Conservation (phyloP, 768 basidiomycete species). For the Russula compacta region DNA sequence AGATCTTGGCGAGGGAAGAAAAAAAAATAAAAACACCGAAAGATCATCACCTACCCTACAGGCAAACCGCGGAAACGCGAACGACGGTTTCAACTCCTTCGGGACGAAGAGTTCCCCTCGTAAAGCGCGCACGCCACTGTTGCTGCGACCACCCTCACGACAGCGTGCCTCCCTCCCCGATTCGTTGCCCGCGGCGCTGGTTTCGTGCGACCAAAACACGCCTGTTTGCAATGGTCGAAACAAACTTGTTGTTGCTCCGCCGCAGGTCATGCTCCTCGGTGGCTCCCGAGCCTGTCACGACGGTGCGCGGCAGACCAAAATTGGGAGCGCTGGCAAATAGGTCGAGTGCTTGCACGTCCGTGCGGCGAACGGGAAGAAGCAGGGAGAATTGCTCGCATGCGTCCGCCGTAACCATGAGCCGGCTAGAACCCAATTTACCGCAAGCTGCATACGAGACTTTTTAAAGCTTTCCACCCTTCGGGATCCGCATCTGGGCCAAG, state of each 20-base stretch:
- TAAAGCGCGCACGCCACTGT: conserved; percentile 29
- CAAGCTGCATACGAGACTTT: conserved; percentile 28
- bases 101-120: conserved; percentile 46
- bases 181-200: conserved; percentile 21
- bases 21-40: background rate
- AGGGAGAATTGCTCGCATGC: conserved; percentile 45
- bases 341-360: conserved; percentile 42
- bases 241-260: conserved; percentile 41
- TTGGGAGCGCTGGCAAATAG: conserved; percentile 35
- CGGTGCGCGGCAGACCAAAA: conserved; percentile 37
- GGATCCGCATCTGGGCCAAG: conserved; percentile 34
- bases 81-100: conserved; percentile 35
- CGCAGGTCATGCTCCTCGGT: conserved; percentile 20
- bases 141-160: background rate
- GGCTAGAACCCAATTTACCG: conserved; percentile 23
- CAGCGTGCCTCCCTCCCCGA: background rate
- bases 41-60: conserved; percentile 36
- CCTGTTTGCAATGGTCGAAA: conserved; percentile 33
- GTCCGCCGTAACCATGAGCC: conserved; percentile 13
- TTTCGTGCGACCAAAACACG: conserved; percentile 40
- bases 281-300: conserved; percentile 34
- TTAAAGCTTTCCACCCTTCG: conserved; percentile 31
- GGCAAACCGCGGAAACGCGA: conserved; percentile 38
- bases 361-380: conserved; percentile 35
- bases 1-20: background rate